Percentiles rank a stretch among this genome's conserved stretches.
These are phyloP conservation scores for Pseudogymnoascus sp. DNA, from an alignment of 2,329 filamentous ascomycete genomes.

Conservation along the genomic window DNA sequence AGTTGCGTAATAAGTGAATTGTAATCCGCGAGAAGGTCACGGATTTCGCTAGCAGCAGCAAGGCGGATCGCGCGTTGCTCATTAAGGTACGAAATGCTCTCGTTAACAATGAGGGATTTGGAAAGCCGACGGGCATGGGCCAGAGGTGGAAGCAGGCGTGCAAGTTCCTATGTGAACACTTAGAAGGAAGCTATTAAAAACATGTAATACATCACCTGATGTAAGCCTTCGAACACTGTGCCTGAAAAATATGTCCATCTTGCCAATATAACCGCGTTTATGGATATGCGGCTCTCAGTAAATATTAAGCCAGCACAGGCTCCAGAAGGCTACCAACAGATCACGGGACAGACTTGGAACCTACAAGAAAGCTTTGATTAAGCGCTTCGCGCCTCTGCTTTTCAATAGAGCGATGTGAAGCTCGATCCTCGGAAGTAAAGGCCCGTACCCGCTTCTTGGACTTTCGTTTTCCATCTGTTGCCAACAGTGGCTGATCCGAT, in stretches of 20 bases:
- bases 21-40: constrained; percentile 17
- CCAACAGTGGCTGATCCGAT: background rate
- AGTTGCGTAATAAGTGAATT: constrained; percentile 19
- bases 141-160: constrained; percentile 19
- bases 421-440: constrained; percentile 22
- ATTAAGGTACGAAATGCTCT: constrained; percentile 19
- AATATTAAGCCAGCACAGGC: background rate
- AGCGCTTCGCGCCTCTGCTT: constrained; percentile 22
- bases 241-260: background rate
- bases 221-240: background rate
- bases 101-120: constrained; percentile 22
- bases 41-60: constrained; percentile 15
- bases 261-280: background rate
- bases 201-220: background rate
- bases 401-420: constrained; percentile 23
- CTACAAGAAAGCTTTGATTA: constrained; percentile 21
- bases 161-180: constrained; percentile 18
- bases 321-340: background rate
- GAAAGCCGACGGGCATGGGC: constrained; percentile 19
- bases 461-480: background rate
- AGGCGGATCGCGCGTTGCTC: constrained; percentile 15
- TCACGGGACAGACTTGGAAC: background rate
- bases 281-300: background rate
- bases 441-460: constrained; percentile 18
- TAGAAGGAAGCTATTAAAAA: background rate